Evolutionary conservation across 1,139 yeast genomes (phyloP).

Genomic region (Debaryomyces fabryi): DNA sequence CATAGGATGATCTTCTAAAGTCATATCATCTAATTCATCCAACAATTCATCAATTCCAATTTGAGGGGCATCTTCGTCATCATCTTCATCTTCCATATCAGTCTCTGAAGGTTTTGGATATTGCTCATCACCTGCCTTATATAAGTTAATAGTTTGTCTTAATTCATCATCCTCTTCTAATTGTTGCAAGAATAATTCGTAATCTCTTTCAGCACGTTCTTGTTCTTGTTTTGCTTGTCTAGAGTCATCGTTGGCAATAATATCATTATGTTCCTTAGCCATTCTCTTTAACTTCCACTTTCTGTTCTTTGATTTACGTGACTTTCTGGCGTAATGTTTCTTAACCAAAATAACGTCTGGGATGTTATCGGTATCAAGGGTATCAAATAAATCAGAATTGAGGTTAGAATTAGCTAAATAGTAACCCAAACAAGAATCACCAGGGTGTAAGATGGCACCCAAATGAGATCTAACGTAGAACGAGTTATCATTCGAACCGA

Average conservation of each 20-base stretch:
- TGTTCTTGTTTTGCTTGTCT: slow-evolving; percentile 85
- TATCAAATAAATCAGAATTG: slow-evolving; percentile 84
- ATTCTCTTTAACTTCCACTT: slow-evolving; percentile 96
- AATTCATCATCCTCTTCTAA: slow-evolving; percentile 96
- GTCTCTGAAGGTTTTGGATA: slow-evolving; percentile 34
- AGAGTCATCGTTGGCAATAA: slow-evolving; percentile 75
- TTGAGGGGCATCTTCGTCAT: slow-evolving; percentile 75
- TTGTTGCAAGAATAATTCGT: slow-evolving; percentile 94
- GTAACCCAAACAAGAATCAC: slow-evolving; percentile 93
- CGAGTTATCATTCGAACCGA: slow-evolving; percentile 82
- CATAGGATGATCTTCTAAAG: slow-evolving; percentile 57
- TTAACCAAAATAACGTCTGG: slow-evolving; percentile 94
- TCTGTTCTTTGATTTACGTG: slow-evolving; percentile 76
- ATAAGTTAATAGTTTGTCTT: slow-evolving; percentile 86
- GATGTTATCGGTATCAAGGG: slow-evolving; percentile 57
- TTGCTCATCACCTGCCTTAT: slow-evolving; percentile 58
- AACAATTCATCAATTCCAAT: slow-evolving; percentile 79
- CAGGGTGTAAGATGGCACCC: slow-evolving; percentile 93
- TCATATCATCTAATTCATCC: slow-evolving; percentile 94
- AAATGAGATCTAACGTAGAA: slow-evolving; percentile 85
- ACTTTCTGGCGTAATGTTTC: slow-evolving; percentile 85
- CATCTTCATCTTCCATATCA: slow-evolving; percentile 46
- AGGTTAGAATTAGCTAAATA: slow-evolving; percentile 81
- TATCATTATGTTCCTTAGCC: slow-evolving; percentile 93
- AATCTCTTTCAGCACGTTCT: slow-evolving; percentile 92